Base-by-base conservation (phyloP, 2,329 filamentous ascomycete species). In the Beauveria varroae region DNA sequence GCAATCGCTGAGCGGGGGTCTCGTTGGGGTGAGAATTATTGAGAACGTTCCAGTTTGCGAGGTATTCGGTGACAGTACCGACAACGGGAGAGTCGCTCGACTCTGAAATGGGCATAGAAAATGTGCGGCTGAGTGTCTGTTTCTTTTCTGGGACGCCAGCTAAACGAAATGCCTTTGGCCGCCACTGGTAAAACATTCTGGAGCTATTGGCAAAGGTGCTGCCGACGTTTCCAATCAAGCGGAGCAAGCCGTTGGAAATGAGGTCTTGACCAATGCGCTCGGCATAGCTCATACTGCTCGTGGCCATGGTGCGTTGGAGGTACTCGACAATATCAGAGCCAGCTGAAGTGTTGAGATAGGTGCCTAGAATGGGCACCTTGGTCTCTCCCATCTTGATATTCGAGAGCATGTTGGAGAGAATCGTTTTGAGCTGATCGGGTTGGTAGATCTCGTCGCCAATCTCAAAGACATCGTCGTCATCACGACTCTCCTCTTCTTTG, bases 191-290 rank as follows among this genome's bases (percentile, higher is more conserved):
- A 72, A 90, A 93, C 86, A 98, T 89, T 75, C 89, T 91, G 65
- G 93, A 96, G 80, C 93, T 98, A 77, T 99, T 99, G 68, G 93
- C 93, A 72, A 99, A 99, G 1, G 89, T 91, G 76, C 85, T 98
- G 63, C 95, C 95, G 59, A 99, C 93, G 69, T 95, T 97, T 65
- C 95, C 95, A 64, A 99, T 86, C 58, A 99, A 80, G 57, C 95
- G 87, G 70, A 99, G 79, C 71, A 97, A 93, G 43, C 95, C 93
- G 71, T 90, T 86, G 30, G 85, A 79, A 57, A 97, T 87, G 66
- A 99, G 81, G 72, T 99, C 95, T 76, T 99, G 95, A 12, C 95
- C 95, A 66, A 99, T 93, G 51, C 89, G 85, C 80, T 99, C 95
- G 10, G 95, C 91, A 71, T 97, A 95, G 73, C 89, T 91, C 63